Percentiles rank a stretch among this genome's conserved stretches.
Evolutionary conservation across 2,329 filamentous ascomycete species (phyloP).

Genomic region (Cercospora sojina): DNA sequence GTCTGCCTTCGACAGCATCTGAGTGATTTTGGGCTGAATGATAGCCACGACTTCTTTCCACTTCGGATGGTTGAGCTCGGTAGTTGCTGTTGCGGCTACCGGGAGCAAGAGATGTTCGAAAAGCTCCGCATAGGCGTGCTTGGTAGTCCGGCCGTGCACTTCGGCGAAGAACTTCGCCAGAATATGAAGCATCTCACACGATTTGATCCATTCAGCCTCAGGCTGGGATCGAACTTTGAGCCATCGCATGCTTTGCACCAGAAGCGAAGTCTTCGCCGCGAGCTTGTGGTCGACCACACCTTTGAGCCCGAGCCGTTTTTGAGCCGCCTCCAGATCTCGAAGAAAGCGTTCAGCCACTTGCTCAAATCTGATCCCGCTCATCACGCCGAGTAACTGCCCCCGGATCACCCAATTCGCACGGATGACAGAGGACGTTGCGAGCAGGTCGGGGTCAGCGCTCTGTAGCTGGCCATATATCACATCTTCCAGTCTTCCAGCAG

Average conservation of each 20-base stretch:
- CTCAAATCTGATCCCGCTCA: constrained; percentile 89
- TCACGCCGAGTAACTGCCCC: constrained; percentile 86
- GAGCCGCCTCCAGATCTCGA: constrained; percentile 71
- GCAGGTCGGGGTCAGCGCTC: constrained; percentile 78
- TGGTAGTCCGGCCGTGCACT: constrained; percentile 84
- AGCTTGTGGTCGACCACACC: constrained; percentile 64
- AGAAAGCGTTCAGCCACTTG: constrained; percentile 82
- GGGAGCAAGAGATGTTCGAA: constrained; percentile 83
- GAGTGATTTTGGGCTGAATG: constrained; percentile 73
- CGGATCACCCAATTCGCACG: constrained; percentile 96
- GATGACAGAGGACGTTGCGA: constrained; percentile 74
- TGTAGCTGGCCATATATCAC: constrained; percentile 97
- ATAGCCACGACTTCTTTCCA: constrained; percentile 84
- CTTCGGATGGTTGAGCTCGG: constrained; percentile 72
- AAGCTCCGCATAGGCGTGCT: constrained; percentile 91
- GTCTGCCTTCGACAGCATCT: constrained; percentile 86
- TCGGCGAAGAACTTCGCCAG: constrained; percentile 79
- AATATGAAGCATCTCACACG: constrained; percentile 83
- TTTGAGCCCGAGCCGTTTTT: constrained; percentile 73
- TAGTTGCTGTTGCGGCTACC: constrained; percentile 74
- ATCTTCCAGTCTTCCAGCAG: constrained; percentile 89
- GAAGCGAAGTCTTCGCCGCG: constrained; percentile 80
- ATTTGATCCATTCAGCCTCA: constrained; percentile 75
- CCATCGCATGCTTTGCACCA: constrained; percentile 89
- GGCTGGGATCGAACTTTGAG: constrained; percentile 73